These are phyloP conservation scores for Massarina eburnea DNA, from an alignment of 2,329 filamentous ascomycete species.

Conservation along the genomic window DNA sequence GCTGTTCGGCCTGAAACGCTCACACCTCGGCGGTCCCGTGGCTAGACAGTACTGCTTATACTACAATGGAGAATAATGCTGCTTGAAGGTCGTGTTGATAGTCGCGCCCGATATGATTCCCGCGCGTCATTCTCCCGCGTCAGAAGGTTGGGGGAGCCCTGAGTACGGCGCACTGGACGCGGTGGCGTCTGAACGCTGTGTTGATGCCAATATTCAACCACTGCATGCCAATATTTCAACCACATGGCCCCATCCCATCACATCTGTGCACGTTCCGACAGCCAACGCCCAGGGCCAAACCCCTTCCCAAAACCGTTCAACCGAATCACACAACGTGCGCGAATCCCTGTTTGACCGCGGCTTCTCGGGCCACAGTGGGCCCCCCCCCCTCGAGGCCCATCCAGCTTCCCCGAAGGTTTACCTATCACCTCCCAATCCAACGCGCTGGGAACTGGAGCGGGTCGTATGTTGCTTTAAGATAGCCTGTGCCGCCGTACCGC, in stretches of 20 bases:
- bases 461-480: slow-evolving; percentile 5
- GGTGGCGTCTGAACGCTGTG: too few relatives aligned
- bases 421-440: slow-evolving; percentile 4
- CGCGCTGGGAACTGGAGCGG: slow-evolving; percentile 4
- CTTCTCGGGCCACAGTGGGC: slow-evolving; percentile 1
- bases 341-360: neutral
- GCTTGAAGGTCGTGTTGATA: too few relatives aligned
- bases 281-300: slow-evolving; percentile 5
- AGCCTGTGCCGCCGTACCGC: slow-evolving; percentile 1
- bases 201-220: too few relatives aligned
- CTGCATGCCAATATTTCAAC: neutral
- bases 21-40: neutral
- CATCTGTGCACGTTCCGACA: slow-evolving; percentile 5
- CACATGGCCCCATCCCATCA: neutral
- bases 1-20: neutral
- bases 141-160: too few relatives aligned
- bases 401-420: slow-evolving; percentile 10
- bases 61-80: too few relatives aligned
- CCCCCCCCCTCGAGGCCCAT: slow-evolving; percentile 5
- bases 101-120: too few relatives aligned
- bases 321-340: slow-evolving; percentile 3
- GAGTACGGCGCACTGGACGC: too few relatives aligned
- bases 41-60: too few relatives aligned
- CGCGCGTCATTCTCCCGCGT: too few relatives aligned
- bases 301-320: slow-evolving; percentile 8